Percentiles rank a stretch among this genome's conserved stretches.
Evolutionary conservation across 192 early-diverging fungal genomes (phyloP).

Genomic region (Phycomyces nitens): DNA sequence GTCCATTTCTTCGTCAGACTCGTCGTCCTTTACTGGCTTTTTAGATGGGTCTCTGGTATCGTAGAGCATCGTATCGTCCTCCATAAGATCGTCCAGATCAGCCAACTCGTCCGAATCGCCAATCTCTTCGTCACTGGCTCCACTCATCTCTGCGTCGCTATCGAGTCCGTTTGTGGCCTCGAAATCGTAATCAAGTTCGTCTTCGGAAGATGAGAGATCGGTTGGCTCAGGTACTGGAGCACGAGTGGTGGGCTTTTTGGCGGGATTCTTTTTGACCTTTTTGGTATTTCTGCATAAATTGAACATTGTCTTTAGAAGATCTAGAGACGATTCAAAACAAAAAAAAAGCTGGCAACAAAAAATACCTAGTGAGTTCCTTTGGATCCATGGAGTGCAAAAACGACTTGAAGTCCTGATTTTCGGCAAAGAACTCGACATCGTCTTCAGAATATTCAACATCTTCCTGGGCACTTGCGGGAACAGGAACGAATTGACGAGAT

Average conservation of each 20-base stretch:
- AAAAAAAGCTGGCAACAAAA: not conserved
- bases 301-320: too few species aligned
- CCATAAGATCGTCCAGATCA: slow-evolving; percentile 16
- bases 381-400: slow-evolving; percentile 68
- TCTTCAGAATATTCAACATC: slow-evolving; percentile 67
- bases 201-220: slow-evolving; percentile 43
- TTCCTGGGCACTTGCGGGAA: slow-evolving; percentile 41
- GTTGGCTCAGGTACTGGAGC: slow-evolving; percentile 28
- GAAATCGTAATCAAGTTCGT: slow-evolving; percentile 46
- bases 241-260: slow-evolving; percentile 37
- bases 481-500: slow-evolving; percentile 25
- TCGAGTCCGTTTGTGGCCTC: slow-evolving; percentile 33
- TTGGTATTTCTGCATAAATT: slow-evolving; percentile 12
- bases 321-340: too few species aligned
- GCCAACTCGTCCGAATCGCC: slow-evolving; percentile 20
- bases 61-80: slow-evolving; percentile 10
- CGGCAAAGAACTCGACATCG: slow-evolving; percentile 69
- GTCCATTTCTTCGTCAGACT: slow-evolving; percentile 60
- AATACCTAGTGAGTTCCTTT: slow-evolving; percentile 57
- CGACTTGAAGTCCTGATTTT: slow-evolving; percentile 54
- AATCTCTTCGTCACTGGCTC: slow-evolving; percentile 9
- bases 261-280: slow-evolving; percentile 35
- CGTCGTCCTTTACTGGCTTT: slow-evolving; percentile 23
- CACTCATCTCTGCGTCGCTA: slow-evolving; percentile 25
- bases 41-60: slow-evolving; percentile 17